phyloP scores from a whole-genome alignment of 331 rosid genomes.

The Spiraea crenata region DNA sequence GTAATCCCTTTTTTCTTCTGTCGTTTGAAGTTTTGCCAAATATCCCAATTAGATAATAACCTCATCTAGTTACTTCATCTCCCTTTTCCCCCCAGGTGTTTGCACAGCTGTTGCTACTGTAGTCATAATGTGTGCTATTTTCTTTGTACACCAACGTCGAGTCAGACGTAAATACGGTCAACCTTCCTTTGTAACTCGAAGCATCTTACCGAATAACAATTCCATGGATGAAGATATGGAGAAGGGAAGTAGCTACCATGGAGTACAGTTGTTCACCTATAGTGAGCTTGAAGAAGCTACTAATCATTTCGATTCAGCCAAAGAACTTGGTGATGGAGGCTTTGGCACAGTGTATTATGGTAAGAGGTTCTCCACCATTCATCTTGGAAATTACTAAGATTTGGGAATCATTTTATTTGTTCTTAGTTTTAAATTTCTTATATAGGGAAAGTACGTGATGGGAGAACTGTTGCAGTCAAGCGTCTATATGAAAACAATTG shows the following conservation, averaged over 20 bases:
- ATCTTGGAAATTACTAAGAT: not conserved
- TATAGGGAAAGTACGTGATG: conserved; percentile 66
- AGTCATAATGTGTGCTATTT: not conserved
- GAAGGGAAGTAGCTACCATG: conserved; percentile 47
- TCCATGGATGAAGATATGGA: conserved; percentile 43
- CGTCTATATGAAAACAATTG: conserved; percentile 74
- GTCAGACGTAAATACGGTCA: conserved; percentile 29
- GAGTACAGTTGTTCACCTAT: conserved; percentile 55
- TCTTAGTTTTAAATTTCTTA: conserved; percentile 15
- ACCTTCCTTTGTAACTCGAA: conserved; percentile 30
- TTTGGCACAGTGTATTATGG: conserved; percentile 86
- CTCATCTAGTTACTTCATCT: not conserved
- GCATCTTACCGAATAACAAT: conserved; percentile 35
- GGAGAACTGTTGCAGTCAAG: conserved; percentile 78
- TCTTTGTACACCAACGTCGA: conserved; percentile 21
- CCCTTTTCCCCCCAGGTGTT: conserved; percentile 25
- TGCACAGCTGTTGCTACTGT: conserved; percentile 7
- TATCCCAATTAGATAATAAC: not conserved
- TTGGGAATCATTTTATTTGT: not conserved
- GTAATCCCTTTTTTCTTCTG: not conserved
- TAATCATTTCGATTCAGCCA: conserved; percentile 51
- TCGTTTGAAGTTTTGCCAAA: not conserved
- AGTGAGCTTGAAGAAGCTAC: conserved; percentile 79
- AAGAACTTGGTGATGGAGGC: conserved; percentile 90
- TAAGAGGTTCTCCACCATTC: conserved; percentile 21